phyloP scores from a whole-genome alignment of 2,329 filamentous ascomycete genomes.

The Parascedosporium putredinis region DNA sequence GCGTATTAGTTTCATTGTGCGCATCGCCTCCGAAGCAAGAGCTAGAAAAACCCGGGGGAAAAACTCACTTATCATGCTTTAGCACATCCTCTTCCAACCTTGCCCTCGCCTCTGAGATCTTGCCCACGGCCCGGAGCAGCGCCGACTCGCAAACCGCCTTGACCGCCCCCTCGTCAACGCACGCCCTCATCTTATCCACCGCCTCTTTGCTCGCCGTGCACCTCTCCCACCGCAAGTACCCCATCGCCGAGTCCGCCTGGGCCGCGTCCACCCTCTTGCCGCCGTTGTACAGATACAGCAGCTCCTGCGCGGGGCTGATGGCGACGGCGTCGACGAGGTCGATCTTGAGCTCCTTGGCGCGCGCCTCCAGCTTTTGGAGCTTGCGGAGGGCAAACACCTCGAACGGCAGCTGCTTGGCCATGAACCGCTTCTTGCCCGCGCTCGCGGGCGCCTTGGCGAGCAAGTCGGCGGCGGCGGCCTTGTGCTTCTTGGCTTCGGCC shows the following conservation, averaged over 20 bases:
- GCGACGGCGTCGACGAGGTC: conserved; percentile 73
- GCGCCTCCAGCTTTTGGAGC: conserved; percentile 76
- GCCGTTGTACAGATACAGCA: conserved; percentile 91
- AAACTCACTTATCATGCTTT: conserved; percentile 47
- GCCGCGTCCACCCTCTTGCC: conserved; percentile 63
- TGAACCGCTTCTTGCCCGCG: conserved; percentile 78
- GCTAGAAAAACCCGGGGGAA: background rate
- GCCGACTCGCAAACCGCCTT: conserved; percentile 56
- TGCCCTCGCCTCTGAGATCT: conserved; percentile 52
- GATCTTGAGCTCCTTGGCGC: conserved; percentile 55
- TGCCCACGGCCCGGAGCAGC: conserved; percentile 52
- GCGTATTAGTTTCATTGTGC: background rate
- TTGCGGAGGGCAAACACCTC: conserved; percentile 79
- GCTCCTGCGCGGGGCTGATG: conserved; percentile 72
- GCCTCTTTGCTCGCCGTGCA: conserved; percentile 37
- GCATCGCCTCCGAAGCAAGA: background rate
- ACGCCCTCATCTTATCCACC: conserved; percentile 35
- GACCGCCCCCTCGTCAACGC: conserved; percentile 52
- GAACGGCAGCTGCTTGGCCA: conserved; percentile 82
- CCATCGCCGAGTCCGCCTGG: conserved; percentile 54
- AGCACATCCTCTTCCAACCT: conserved; percentile 57
- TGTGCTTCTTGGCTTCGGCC: conserved; percentile 43
- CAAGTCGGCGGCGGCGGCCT: conserved; percentile 55
- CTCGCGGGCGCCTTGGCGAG: conserved; percentile 62
- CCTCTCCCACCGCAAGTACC: conserved; percentile 54